Evolutionary conservation across 345 rosid genomes (phyloP), one percentile per base, ranked within the genome.

Genomic region (Rhizophora mangle): DNA sequence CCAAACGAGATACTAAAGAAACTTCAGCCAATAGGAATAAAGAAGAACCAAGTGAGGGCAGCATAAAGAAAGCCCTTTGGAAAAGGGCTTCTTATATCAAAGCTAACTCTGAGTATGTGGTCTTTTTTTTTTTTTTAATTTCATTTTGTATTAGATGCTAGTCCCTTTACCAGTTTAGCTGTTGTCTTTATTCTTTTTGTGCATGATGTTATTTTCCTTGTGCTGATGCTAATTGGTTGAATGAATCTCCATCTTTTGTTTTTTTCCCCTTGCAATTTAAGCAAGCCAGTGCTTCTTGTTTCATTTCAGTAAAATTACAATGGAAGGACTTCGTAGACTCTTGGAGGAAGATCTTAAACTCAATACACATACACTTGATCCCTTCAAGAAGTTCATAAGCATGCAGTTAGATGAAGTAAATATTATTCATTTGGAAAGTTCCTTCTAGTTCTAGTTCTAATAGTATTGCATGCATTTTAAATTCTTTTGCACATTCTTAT

Each of bases 321-420:
- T 95, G 96, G 90, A 83, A 56, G 87, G 86, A 68, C 87, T 87
- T 68, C 93, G 96, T 67, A 81, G 96, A 30, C 84, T 87, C 62
- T 76, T 92, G 80, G 99, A 95, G 84, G 81, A 83, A 79, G 99
- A 95, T 83, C 92, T 95, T 73, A 70, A 81, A 62, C 82, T 92
- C 56, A 86, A 85, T 60, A 85, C 86, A 63, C 10, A 51, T 82
- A 37, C 82, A 43, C 94, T 95, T 74, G 97, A 89, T 78, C 80
- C 87, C 27, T 82, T 64, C 73, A 95, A 90, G 84, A 80, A 82
- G 76, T 83, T 88, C 68, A 85, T 91, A 53, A 79, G 81, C 76
- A 73, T 72, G 51, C 85, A 84, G 47, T 74, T 95, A 73, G 96
- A 92, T 68, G 80, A 82, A 78, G 97, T 88, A 71, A 69, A 68